These are phyloP conservation scores for Geum urbanum DNA, from an alignment of 306 rosid genomes.

Conservation along the genomic window DNA sequence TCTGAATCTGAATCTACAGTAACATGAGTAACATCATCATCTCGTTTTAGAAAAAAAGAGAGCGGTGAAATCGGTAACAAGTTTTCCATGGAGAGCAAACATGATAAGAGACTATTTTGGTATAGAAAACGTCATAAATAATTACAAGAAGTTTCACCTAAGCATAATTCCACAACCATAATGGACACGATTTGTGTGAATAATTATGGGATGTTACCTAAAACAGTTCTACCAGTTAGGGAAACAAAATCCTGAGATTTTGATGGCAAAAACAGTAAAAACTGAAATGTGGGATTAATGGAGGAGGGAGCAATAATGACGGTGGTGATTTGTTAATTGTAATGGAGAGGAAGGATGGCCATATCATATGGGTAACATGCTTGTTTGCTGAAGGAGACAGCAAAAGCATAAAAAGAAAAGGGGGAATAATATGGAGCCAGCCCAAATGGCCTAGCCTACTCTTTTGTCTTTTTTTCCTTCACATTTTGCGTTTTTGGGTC, in stretches of 20 bases:
- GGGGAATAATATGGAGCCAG: slow-evolving; percentile 14
- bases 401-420: background rate
- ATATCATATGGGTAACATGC: slow-evolving; percentile 23
- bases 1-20: no score
- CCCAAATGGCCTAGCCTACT: slow-evolving; percentile 14
- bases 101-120: no score
- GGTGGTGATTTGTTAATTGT: background rate
- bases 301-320: background rate
- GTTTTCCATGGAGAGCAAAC: no score
- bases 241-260: background rate
- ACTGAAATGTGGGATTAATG: background rate
- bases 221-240: background rate
- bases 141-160: no score
- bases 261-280: background rate
- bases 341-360: background rate
- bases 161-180: no score
- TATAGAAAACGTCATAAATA: no score
- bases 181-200: no score
- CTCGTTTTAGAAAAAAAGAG: no score
- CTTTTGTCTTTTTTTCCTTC: background rate
- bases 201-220: background rate
- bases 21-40: no score
- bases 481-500: slow-evolving; percentile 1
- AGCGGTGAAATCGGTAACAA: no score
- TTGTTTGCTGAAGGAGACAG: slow-evolving; percentile 16